phyloP scores from a whole-genome alignment of 208 protist genomes.

The Crithidia fasciculata region DNA sequence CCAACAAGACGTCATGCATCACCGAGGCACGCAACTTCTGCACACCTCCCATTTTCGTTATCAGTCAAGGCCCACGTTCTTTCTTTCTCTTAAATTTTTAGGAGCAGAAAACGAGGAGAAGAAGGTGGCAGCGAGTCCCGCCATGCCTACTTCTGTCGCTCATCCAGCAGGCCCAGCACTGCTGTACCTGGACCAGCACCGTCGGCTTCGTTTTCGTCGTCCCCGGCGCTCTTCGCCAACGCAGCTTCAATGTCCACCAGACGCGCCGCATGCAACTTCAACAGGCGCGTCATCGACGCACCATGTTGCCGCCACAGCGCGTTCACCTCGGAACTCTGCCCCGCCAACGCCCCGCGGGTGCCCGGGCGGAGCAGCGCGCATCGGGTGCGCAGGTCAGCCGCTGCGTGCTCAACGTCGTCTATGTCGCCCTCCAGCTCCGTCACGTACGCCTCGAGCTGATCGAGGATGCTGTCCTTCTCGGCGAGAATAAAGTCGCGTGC shows the following conservation, averaged over 20 bases:
- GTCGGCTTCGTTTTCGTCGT: not conserved
- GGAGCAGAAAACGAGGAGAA: not conserved
- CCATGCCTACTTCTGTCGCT: too few species aligned
- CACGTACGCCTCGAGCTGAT: slow-evolving; percentile 42
- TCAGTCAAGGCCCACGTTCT: too few species aligned
- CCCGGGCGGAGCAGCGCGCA: slow-evolving; percentile 42
- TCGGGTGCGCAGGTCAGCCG: slow-evolving; percentile 14
- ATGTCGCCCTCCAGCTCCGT: slow-evolving; percentile 39
- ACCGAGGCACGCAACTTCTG: too few species aligned
- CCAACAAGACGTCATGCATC: too few species aligned
- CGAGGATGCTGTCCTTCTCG: slow-evolving; percentile 54
- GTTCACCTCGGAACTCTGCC: slow-evolving; percentile 24
- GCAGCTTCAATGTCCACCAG: slow-evolving; percentile 25
- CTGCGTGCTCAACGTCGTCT: slow-evolving; percentile 21
- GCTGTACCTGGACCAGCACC: not conserved
- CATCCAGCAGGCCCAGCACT: not conserved
- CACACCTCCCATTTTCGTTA: too few species aligned
- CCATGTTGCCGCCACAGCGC: slow-evolving; percentile 31
- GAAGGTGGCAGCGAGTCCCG: not conserved
- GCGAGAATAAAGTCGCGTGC: slow-evolving; percentile 50
- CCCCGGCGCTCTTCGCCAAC: not conserved
- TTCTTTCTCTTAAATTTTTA: not conserved
- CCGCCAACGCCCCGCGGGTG: slow-evolving; percentile 8
- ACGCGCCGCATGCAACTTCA: slow-evolving; percentile 38
- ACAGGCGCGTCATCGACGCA: slow-evolving; percentile 30